Evolutionary conservation across 2,329 filamentous ascomycete species (phyloP), one percentile per base, ranked within the genome.

Genomic region (Alternaria brassicae): DNA sequence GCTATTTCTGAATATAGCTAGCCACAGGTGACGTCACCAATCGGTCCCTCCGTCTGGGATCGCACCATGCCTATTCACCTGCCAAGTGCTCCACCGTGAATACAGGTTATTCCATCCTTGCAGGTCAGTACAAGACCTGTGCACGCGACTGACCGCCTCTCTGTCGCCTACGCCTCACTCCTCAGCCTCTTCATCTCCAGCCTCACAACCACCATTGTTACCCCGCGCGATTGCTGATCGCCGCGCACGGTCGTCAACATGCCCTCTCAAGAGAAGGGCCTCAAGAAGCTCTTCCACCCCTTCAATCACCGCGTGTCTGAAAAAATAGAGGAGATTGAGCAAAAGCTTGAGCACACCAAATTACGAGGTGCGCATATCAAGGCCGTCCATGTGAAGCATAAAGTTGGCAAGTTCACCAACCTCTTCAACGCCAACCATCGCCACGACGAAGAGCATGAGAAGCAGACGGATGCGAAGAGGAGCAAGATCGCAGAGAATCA

Each of bases 361-460:
- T 72, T 83, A n/a, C 77, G 81, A 71, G 80, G 82, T 59, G 72
- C 78, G 42, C 82, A 85, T 71, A 80, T 86, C 64, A 79, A 83
- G 62, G 84, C 85, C 2, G 78, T 81, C 32, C 85, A 89, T 67
- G 69, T 86, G 47, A 89, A 88, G 76, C 81, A 88, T 73, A 86
- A 86, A 61, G 74, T 89, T 28, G 87, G 87, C 61, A 90, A 90
- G 67, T 84, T 89, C 61, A 81, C 81, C 68, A 89, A 90, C 67
- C 75, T 89, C 61, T 86, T 97, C 80, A 98, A 97, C 72, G 83
- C 85, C 23, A 91, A 96, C 64, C 94, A 98, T 77, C 90, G 94
- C 54, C 94, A 97, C 75, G 94, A 97, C 74, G 94, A 98, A 78
- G 90, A 90, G 67, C 93, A 98, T 75, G 95, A 98, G 76, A 84